A percentile compares a stretch with the other conserved stretches of the same genome.
These are phyloP conservation scores for Aspergillus sp. DNA, from an alignment of 2,329 filamentous ascomycete species.

Conservation along the genomic window DNA sequence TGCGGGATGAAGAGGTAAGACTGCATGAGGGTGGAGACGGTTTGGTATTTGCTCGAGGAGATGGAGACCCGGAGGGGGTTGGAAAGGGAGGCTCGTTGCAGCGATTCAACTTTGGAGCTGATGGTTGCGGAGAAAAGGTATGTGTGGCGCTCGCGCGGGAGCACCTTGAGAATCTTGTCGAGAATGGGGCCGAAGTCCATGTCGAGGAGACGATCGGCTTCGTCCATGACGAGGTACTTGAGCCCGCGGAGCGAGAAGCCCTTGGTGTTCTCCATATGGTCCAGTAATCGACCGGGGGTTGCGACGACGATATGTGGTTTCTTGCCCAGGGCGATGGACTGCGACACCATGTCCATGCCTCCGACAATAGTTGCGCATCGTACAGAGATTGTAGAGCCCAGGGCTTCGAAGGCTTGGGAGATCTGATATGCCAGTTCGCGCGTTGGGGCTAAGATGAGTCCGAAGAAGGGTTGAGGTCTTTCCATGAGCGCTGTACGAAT, in stretches of 20 bases:
- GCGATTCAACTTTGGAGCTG: slow-evolving; percentile 82
- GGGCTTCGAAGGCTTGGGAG: slow-evolving; percentile 73
- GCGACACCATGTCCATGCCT: slow-evolving; percentile 90
- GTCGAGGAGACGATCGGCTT: slow-evolving; percentile 84
- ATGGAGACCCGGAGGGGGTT: slow-evolving; percentile 80
- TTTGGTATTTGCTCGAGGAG: slow-evolving; percentile 77
- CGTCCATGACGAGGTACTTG: slow-evolving; percentile 90
- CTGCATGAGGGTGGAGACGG: slow-evolving; percentile 79
- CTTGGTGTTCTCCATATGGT: slow-evolving; percentile 94
- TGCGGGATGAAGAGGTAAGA: slow-evolving; percentile 80
- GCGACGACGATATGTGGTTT: slow-evolving; percentile 91
- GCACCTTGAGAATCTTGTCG: slow-evolving; percentile 84
- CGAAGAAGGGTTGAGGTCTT: slow-evolving; percentile 75
- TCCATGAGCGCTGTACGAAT: slow-evolving; percentile 59
- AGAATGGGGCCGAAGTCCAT: slow-evolving; percentile 89
- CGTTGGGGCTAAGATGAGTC: slow-evolving; percentile 85
- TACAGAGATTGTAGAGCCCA: slow-evolving; percentile 81
- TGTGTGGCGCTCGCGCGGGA: slow-evolving; percentile 68
- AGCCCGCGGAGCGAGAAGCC: slow-evolving; percentile 77
- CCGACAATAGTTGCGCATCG: slow-evolving; percentile 80
- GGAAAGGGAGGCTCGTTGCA: slow-evolving; percentile 80
- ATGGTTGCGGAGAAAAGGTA: slow-evolving; percentile 93
- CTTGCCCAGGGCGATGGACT: slow-evolving; percentile 86
- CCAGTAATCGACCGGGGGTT: slow-evolving; percentile 78
- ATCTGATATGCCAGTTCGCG: slow-evolving; percentile 92